Evolutionary conservation across 108 stramenopile species (phyloP), one percentile per base, ranked within the genome.

Genomic region (Cyclotella baltica): DNA sequence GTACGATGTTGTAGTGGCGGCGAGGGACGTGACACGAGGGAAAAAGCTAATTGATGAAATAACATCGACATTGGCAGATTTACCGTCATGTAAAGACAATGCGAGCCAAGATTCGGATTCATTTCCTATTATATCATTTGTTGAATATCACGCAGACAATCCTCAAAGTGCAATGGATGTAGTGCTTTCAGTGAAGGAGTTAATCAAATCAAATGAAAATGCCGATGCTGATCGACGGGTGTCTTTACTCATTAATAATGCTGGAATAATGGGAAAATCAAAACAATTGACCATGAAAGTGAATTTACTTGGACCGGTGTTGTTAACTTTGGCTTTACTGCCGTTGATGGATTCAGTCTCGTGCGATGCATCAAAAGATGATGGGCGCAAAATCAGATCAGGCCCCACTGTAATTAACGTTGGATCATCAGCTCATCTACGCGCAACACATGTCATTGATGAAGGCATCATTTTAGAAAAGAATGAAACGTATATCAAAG

Each of bases 1-100:
- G 19, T 83, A 83, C 31, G 75, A 83, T 68, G 82, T 83, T 2
- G 71, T 83, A 18, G 62, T 76, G 59, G 82, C 82, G 16, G 82
- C 75, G 28, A 69, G 75, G 56, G 75, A 83, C 46, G 48, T 31
- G 0, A 52, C 15, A 23, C 57, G 64, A 38, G 82, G 75, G 23
- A 53, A 72, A 30, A 46, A 66, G 18, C 52, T 83, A n/a, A 75
- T 66, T 0, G 50, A 43, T 0, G 58, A 76, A 33, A 83, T 83
- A 22, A 48, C 35, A 2, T 48, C 30, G 23, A 22, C 46, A 30
- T 30, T 76, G 61, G 53, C 46, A 22, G 30, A 72, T 15, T 62
- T 29, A 8, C 70, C 61, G 4, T 16, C 62, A 52, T 16, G 37
- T 65, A 33, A 22, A 9, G 22, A 31, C n/a, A 40, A 62, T 22